Percentiles rank a stretch among this genome's conserved stretches.
Evolutionary conservation across 805 yeast genomes (phyloP).

Genomic region (Saccharomycopsis sp.): DNA sequence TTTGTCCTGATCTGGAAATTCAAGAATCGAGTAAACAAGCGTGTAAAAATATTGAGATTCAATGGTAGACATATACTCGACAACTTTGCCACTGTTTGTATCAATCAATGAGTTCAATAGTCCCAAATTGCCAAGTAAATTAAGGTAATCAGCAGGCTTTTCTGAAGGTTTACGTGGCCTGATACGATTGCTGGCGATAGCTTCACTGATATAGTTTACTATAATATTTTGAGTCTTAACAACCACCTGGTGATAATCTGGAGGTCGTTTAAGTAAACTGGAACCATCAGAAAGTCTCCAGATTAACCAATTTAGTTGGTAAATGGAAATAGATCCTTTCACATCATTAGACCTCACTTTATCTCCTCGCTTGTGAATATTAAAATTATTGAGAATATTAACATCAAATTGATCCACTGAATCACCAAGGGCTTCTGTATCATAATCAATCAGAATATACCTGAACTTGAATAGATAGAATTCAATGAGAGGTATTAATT

Average conservation of each 20-base stretch:
- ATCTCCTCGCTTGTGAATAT: background rate
- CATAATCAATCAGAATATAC: background rate
- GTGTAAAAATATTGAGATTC: slow-evolving; percentile 2
- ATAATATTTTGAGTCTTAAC: slow-evolving; percentile 15
- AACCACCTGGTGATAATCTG: slow-evolving; percentile 6
- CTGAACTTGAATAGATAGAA: slow-evolving; percentile 3
- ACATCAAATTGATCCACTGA: background rate
- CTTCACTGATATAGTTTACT: slow-evolving; percentile 2
- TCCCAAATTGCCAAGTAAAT: slow-evolving; percentile 8
- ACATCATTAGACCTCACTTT: background rate
- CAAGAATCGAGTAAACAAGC: slow-evolving; percentile 10
- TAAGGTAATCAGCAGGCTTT: background rate
- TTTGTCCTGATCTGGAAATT: background rate
- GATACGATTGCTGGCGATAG: background rate
- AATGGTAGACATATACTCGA: background rate
- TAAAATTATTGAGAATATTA: background rate
- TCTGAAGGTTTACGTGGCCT: background rate
- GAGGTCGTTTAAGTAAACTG: slow-evolving; percentile 3
- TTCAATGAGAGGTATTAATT: slow-evolving; percentile 2
- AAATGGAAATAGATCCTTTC: background rate
- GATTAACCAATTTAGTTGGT: slow-evolving; percentile 11
- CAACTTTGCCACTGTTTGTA: background rate
- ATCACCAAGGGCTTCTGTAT: background rate
- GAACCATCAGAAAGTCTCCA: slow-evolving; percentile 12
- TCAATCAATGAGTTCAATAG: slow-evolving; percentile 2